Base-by-base conservation (phyloP, 2,329 filamentous ascomycete genomes). In the Fusarium sp. region DNA sequence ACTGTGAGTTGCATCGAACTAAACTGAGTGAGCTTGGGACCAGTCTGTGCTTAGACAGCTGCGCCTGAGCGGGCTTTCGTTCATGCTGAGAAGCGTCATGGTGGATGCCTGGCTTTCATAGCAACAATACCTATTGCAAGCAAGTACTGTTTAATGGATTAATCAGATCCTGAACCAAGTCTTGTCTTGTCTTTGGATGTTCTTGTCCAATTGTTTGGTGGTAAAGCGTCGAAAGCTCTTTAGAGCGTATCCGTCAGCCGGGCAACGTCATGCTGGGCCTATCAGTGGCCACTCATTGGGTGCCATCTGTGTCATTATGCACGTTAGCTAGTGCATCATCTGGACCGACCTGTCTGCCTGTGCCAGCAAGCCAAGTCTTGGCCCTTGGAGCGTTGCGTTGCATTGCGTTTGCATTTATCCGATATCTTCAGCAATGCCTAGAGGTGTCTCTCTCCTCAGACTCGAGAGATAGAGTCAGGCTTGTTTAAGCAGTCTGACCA, bases 221-320 rank as follows among this genome's bases (percentile, higher is more conserved):
- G 52, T 49, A 28, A 53, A 37, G 37, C 14, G 52, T 37, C 44
- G 23, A 26, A 25, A 34, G 23, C 19, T 65, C 28, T 39, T 59
- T 41, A 43, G 61, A 65, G 19, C 45, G 34, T 43, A 44, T 49
- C 23, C 46, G 28, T 34, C 39, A 31, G 8, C 62, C 45, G 37
- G 34, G 39, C 19, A 66, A 66, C 62, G 56, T 56, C 62, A 66
- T 66, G 44, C 45, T 37, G 44, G 43, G 43, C 62, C 55, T 46
- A 39, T 66, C 37, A 46, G 39, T 11, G 44, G 25, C 44, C 49
- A 51, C 34, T 26, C 34, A 60, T 62, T 65, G 62, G 59, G 43
- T 46, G 31, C 30, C 56, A 54, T 58, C 14, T 16, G 34, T 55
- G 39, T 44, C 10, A 57, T 63, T 31, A 64, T 64, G 62, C 62